phyloP scores from a whole-genome alignment of 805 yeast genomes.

The Ogataea ramenticola region DNA sequence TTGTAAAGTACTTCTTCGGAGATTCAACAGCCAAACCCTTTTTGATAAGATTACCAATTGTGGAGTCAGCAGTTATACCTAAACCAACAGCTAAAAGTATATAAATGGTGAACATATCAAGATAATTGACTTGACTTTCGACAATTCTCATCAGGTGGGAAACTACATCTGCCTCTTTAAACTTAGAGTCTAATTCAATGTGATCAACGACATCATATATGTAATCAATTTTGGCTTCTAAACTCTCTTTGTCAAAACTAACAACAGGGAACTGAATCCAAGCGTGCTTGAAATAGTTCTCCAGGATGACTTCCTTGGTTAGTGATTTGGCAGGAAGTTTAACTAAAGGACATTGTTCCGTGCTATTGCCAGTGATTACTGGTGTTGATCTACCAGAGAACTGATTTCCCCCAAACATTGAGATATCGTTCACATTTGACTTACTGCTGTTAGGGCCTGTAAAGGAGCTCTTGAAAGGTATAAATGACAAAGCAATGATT shows the following conservation, averaged over 20 bases:
- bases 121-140: slow-evolving; percentile 3
- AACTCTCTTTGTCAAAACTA: not conserved
- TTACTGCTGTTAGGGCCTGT: not conserved
- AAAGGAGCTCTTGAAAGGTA: not conserved
- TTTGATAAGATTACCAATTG: not conserved
- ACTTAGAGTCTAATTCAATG: not conserved
- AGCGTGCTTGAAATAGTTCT: slow-evolving; percentile 8
- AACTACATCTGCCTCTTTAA: not conserved
- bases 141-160: not conserved
- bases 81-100: slow-evolving; percentile 10
- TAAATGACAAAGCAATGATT: not conserved
- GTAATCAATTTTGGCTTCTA: not conserved
- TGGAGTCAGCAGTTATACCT: slow-evolving; percentile 3
- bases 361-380: not conserved
- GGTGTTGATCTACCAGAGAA: not conserved
- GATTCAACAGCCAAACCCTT: not conserved
- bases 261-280: slow-evolving; percentile 13
- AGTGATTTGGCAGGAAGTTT: slow-evolving; percentile 3
- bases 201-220: not conserved
- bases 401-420: slow-evolving; percentile 4
- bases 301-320: not conserved
- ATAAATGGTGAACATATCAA: slow-evolving; percentile 9
- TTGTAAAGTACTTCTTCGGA: slow-evolving; percentile 6
- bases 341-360: not conserved
- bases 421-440: slow-evolving; percentile 7